Evolutionary conservation across 345 rosid species (phyloP).

Genomic region (Fremontodendron californicum): DNA sequence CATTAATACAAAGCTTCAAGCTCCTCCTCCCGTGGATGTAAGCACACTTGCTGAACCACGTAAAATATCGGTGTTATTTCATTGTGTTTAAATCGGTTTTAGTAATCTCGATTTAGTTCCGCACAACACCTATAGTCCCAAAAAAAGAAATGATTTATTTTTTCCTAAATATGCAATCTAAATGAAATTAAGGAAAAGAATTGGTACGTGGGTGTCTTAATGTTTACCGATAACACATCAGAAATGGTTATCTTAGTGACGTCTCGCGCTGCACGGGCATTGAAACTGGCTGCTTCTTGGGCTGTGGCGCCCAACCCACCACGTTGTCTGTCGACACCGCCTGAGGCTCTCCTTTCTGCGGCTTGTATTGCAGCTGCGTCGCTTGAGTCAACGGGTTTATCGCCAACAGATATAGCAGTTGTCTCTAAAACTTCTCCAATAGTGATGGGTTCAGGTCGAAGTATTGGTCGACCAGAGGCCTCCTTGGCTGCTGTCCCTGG

Average conservation of each 20-base stretch:
- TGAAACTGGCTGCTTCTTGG: slow-evolving; percentile 55
- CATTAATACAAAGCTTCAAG: too few relatives aligned
- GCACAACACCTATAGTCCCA: neutral
- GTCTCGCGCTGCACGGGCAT: slow-evolving; percentile 31
- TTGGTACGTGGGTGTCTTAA: neutral
- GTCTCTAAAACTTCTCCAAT: slow-evolving; percentile 78
- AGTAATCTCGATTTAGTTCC: too few relatives aligned
- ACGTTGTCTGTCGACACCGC: slow-evolving; percentile 32
- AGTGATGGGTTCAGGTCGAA: slow-evolving; percentile 36
- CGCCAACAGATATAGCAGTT: slow-evolving; percentile 33
- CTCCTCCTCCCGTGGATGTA: too few relatives aligned
- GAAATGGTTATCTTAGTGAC: slow-evolving; percentile 39
- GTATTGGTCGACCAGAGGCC: neutral
- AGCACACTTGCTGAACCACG: too few relatives aligned
- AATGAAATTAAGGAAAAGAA: neutral
- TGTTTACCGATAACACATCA: neutral
- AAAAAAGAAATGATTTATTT: neutral
- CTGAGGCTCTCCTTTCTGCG: slow-evolving; percentile 60
- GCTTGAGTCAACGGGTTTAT: slow-evolving; percentile 55
- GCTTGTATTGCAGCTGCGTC: slow-evolving; percentile 79
- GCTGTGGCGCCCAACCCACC: slow-evolving; percentile 48
- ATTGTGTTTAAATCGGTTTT: too few relatives aligned
- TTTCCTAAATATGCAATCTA: neutral
- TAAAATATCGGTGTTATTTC: too few relatives aligned
- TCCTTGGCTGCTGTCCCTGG: neutral